These are phyloP conservation scores for Aureobasidium mangrovei DNA, from an alignment of 2,329 filamentous ascomycete genomes.

Conservation along the genomic window DNA sequence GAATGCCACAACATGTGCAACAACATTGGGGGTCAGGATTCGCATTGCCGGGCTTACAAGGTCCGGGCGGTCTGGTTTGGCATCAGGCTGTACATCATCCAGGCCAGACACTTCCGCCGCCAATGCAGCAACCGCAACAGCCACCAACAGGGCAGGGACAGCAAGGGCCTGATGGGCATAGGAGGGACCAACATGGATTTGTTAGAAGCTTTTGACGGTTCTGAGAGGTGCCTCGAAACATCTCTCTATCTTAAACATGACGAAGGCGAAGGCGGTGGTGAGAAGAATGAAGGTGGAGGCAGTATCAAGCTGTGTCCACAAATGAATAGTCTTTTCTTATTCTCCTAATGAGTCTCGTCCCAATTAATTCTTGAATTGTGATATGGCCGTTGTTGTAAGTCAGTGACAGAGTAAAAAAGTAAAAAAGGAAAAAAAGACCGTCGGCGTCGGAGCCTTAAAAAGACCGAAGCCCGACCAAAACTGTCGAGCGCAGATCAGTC, in stretches of 20 bases:
- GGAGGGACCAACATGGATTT: constrained; percentile 14
- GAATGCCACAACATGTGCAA: constrained; percentile 1
- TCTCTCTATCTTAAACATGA: neutral
- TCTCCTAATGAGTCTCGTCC: too few relatives aligned
- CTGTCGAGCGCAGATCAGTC: too few relatives aligned
- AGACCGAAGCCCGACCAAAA: too few relatives aligned
- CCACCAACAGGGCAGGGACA: neutral
- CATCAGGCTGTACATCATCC: neutral
- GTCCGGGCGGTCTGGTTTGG: neutral
- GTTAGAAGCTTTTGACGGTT: constrained; percentile 14
- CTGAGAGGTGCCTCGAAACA: constrained; percentile 8
- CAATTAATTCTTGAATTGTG: too few relatives aligned
- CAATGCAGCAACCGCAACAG: neutral
- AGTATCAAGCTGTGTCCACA: too few relatives aligned
- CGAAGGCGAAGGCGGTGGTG: too few relatives aligned
- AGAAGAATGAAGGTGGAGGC: too few relatives aligned
- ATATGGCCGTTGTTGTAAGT: too few relatives aligned
- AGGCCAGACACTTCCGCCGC: neutral
- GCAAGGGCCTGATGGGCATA: neutral
- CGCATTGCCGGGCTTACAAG: neutral
- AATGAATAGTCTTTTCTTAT: too few relatives aligned
- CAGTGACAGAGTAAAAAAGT: too few relatives aligned
- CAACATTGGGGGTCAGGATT: neutral
- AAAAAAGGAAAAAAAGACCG: too few relatives aligned
- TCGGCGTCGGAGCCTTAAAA: too few relatives aligned